Evolutionary conservation across 2,329 filamentous ascomycete species (phyloP).

Genomic region (Pestalotiopsis sp.): DNA sequence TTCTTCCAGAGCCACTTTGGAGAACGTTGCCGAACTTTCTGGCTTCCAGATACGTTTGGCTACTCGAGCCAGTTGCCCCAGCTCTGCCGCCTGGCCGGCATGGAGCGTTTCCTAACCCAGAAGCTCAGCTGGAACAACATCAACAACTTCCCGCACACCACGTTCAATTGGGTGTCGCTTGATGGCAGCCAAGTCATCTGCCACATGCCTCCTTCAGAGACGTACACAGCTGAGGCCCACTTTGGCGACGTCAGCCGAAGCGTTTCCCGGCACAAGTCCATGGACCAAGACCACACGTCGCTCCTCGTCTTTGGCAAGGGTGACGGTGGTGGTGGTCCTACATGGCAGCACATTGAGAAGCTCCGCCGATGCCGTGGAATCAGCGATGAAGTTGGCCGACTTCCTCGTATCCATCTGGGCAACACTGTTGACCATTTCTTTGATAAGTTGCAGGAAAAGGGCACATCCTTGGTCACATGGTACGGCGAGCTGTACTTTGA

Average conservation of each 20-base stretch:
- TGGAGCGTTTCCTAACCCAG: slow-evolving; percentile 96
- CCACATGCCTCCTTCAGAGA: slow-evolving; percentile 95
- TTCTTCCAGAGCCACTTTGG: slow-evolving; percentile 96
- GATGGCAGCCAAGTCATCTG: slow-evolving; percentile 97
- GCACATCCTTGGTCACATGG: slow-evolving; percentile 84
- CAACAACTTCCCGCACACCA: slow-evolving; percentile 98
- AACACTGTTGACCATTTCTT: slow-evolving; percentile 95
- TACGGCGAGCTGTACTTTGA: slow-evolving; percentile 98
- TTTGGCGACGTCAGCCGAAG: slow-evolving; percentile 94
- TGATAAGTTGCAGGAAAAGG: slow-evolving; percentile 79
- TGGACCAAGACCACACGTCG: slow-evolving; percentile 90
- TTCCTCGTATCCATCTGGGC: slow-evolving; percentile 88
- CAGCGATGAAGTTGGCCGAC: slow-evolving; percentile 79
- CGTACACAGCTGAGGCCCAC: slow-evolving; percentile 91
- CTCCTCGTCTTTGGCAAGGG: slow-evolving; percentile 95
- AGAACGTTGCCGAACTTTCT: slow-evolving; percentile 86
- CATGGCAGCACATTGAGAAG: slow-evolving; percentile 93
- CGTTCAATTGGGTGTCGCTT: slow-evolving; percentile 96
- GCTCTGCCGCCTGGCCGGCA: slow-evolving; percentile 89
- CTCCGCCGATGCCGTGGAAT: slow-evolving; percentile 89
- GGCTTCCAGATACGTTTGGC: slow-evolving; percentile 97
- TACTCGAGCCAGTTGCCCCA: slow-evolving; percentile 96
- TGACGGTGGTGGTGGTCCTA: slow-evolving; percentile 93
- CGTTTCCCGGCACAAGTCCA: slow-evolving; percentile 88
- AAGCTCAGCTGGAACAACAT: slow-evolving; percentile 99